Evolutionary conservation across 1,284 basidiomycete genomes (phyloP).

Genomic region (Ustilago curta): DNA sequence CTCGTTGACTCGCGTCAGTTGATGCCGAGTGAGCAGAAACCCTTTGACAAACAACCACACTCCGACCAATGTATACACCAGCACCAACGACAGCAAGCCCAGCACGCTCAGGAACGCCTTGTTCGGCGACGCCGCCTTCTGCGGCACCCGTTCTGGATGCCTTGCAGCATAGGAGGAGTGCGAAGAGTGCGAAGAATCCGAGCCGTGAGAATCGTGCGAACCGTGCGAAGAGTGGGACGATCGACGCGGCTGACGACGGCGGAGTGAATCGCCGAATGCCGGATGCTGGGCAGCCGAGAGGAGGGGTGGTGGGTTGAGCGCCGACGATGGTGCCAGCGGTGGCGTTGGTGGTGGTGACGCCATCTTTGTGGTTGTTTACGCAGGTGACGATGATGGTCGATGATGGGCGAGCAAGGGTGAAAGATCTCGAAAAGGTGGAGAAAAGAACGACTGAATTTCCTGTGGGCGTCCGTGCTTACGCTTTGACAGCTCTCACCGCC

Average conservation of each 20-base stretch:
- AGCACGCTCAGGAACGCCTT: conserved; percentile 48
- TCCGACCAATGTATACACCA: conserved; percentile 49
- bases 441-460: neutral
- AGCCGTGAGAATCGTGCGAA: conserved; percentile 43
- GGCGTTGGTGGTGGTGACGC: neutral
- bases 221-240: conserved; percentile 27
- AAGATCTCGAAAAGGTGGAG: neutral
- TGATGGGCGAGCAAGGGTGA: neutral
- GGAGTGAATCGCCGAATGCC: conserved; percentile 27
- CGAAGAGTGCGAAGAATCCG: conserved; percentile 56
- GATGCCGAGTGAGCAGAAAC: conserved; percentile 63
- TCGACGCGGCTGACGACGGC: conserved; percentile 23
- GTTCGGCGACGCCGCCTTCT: conserved; percentile 38
- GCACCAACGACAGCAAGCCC: conserved; percentile 41
- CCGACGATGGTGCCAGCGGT: conserved; percentile 17
- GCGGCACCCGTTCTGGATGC: conserved; percentile 48
- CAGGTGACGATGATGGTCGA: neutral
- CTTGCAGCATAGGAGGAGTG: conserved; percentile 54
- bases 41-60: conserved; percentile 64
- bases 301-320: conserved; percentile 42
- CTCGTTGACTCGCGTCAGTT: conserved; percentile 41
- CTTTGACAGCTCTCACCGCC: neutral
- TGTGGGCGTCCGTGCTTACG: conserved; percentile 23
- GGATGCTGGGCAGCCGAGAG: conserved; percentile 33
- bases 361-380: neutral